Percentiles rank a stretch among this genome's conserved stretches.
These are phyloP conservation scores for Spizellomyces sp. DNA, from an alignment of 192 early-diverging fungal species.

Conservation along the genomic window DNA sequence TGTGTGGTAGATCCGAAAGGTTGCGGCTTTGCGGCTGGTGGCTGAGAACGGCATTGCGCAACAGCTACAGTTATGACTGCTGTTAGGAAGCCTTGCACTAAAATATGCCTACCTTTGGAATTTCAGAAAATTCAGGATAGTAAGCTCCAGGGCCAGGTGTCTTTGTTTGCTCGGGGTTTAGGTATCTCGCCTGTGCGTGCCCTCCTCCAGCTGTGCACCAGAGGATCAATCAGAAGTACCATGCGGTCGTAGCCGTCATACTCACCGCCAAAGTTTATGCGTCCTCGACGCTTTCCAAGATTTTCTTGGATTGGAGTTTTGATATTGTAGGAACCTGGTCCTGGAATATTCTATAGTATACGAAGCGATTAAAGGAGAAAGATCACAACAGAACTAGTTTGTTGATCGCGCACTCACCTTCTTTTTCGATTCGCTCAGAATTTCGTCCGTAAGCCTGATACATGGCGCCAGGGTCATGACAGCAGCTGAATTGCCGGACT, in stretches of 20 bases:
- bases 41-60: conserved; percentile 14
- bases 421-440: conserved; percentile 42
- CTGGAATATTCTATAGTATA: conserved; percentile 37
- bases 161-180: conserved; percentile 39
- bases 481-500: conserved; percentile 42
- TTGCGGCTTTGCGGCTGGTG: conserved; percentile 39
- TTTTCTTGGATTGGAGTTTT: conserved; percentile 41
- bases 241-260: background rate
- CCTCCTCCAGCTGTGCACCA: background rate
- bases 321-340: conserved; percentile 53
- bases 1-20: conserved; percentile 53
- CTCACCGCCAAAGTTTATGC: conserved; percentile 34
- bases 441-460: conserved; percentile 51
- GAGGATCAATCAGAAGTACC: background rate
- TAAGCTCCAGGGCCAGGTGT: conserved; percentile 55
- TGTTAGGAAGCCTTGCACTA: background rate
- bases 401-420: conserved; percentile 27
- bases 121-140: conserved; percentile 46
- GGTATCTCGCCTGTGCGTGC: conserved; percentile 16
- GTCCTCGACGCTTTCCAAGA: conserved; percentile 18
- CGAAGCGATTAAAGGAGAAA: conserved; percentile 9
- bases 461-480: conserved; percentile 60
- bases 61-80: background rate
- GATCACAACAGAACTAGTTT: too few relatives aligned
- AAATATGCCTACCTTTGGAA: conserved; percentile 17